Evolutionary conservation across 129 eudicot genomes (phyloP).

Genomic region (Flaveria bidentis): DNA sequence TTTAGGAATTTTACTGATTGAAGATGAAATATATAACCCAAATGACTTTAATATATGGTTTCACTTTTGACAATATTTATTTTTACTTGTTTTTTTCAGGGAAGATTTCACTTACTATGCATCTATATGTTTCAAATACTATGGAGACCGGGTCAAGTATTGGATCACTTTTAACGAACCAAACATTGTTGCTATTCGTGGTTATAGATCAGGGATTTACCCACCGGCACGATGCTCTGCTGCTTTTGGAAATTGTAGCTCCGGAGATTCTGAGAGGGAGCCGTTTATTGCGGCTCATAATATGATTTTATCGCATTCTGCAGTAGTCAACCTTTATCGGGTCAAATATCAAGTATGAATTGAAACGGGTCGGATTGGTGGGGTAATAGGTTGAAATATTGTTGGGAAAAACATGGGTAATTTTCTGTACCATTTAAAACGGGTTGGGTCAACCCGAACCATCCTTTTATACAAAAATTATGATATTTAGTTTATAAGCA

Average conservation of each 20-base stretch:
- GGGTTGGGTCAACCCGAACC: not conserved
- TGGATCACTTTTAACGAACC: conserved; percentile 80
- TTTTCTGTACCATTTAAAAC: not conserved
- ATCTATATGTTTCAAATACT: conserved; percentile 58
- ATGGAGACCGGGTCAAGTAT: conserved; percentile 63
- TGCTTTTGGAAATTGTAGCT: conserved; percentile 57
- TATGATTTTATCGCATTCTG: conserved; percentile 62
- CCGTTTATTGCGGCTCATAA: conserved; percentile 73
- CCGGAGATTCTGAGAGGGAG: conserved; percentile 68
- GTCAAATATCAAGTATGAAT: conserved; percentile 59
- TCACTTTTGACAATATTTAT: too few species aligned
- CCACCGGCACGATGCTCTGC: conserved; percentile 73
- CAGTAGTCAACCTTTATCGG: conserved; percentile 55
- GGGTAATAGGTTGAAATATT: not conserved
- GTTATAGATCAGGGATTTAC: conserved; percentile 59
- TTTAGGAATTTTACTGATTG: not conserved
- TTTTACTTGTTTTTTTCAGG: conserved; percentile 36
- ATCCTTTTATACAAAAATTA: not conserved
- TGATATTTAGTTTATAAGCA: not conserved
- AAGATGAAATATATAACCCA: not conserved
- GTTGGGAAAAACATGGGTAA: not conserved
- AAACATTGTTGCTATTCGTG: conserved; percentile 53
- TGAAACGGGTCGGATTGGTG: not conserved
- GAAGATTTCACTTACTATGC: conserved; percentile 61
- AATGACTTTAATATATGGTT: not conserved